Evolutionary conservation across 2,329 filamentous ascomycete species (phyloP), one percentile per base, ranked within the genome.

Genomic region (Piedraia hortae): DNA sequence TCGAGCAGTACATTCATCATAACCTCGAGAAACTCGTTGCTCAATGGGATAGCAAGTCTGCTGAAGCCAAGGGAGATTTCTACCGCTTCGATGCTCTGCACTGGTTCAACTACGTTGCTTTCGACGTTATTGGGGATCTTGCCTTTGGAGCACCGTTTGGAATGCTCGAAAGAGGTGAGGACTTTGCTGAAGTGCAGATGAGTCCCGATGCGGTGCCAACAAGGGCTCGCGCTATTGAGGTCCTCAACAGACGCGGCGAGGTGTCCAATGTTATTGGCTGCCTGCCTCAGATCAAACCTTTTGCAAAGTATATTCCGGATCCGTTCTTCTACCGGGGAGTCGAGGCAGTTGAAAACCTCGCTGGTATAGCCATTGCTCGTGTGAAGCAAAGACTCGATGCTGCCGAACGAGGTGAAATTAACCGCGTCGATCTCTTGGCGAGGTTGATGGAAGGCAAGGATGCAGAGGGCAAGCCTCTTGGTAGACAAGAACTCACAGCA

Each of bases 401-500:
- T 27, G 64, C 69, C 18, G 50, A 54, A 20, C 45, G 60, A 4
- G 39, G 39, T 24, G 38, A 41, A 17, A 55, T 61, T 11, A 56
- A 62, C 16, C 69, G 78, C 28, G 67, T 69, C 21, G 78, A 91
- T 36, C 58, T 91, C 1, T 64, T 90, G 4, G 66, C 72, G 1
- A 60, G 74, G 2, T 52, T 91, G 6, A 82, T 88, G 63, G 71
- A 88, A 45, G 77, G 74, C 21, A 67, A 71, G 25, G 75, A 90
- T 41, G 69, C 74, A 28, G 69, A 62, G 12, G 78, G 77, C 25
- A 52, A 73, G 27, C 67, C 63, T 6, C 58, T 90, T 0, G 67
- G 72, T 4, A 59, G 72, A 12, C 59, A 71, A 33, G 78, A 90
- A 41, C 54, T 90, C 23, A 88, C 75, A 0, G 77, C 77, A 16